Percentiles rank a stretch among this genome's conserved stretches.
These are phyloP conservation scores for Psilocybe sp. DNA, from an alignment of 768 basidiomycete species.

Conservation along the genomic window DNA sequence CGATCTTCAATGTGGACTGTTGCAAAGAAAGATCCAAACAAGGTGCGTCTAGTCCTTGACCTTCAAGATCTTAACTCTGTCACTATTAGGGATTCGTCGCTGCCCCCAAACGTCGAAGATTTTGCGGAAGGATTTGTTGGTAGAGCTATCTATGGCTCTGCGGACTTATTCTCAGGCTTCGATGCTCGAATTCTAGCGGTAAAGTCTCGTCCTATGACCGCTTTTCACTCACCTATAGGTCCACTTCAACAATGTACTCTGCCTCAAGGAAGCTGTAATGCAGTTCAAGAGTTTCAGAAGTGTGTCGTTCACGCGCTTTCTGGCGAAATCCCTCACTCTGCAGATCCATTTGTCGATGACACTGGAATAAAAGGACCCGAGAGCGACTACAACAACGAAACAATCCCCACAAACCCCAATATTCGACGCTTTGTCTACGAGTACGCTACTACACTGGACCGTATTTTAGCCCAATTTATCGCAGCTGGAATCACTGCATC, in stretches of 20 bases:
- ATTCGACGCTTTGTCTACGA: conserved; percentile 6
- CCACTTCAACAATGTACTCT: conserved; percentile 18
- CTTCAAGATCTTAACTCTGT: conserved; percentile 32
- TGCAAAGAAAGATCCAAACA: conserved; percentile 18
- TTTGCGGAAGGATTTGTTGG: conserved; percentile 23
- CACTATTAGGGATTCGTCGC: conserved; percentile 19
- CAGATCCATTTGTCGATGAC: conserved; percentile 13
- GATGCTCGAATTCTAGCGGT: conserved; percentile 24
- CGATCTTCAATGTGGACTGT: conserved; percentile 14
- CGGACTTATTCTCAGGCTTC: conserved; percentile 30
- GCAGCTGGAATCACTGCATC: conserved; percentile 9
- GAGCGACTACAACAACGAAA: neutral
- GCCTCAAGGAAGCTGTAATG: conserved; percentile 33
- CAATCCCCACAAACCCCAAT: neutral
- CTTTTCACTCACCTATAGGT: conserved; percentile 26
- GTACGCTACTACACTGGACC: conserved; percentile 4
- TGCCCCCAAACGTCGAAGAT: conserved; percentile 22
- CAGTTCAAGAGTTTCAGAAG: conserved; percentile 27
- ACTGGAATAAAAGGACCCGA: conserved; percentile 5
- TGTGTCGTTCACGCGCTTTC: conserved; percentile 9
- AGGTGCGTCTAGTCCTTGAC: conserved; percentile 27
- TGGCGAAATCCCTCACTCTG: neutral
- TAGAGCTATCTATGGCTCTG: conserved; percentile 17
- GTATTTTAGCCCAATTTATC: conserved; percentile 4
- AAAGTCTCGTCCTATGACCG: conserved; percentile 28